These are phyloP conservation scores for Botryotinia convoluta DNA, from an alignment of 2,329 filamentous ascomycete species.

Conservation along the genomic window DNA sequence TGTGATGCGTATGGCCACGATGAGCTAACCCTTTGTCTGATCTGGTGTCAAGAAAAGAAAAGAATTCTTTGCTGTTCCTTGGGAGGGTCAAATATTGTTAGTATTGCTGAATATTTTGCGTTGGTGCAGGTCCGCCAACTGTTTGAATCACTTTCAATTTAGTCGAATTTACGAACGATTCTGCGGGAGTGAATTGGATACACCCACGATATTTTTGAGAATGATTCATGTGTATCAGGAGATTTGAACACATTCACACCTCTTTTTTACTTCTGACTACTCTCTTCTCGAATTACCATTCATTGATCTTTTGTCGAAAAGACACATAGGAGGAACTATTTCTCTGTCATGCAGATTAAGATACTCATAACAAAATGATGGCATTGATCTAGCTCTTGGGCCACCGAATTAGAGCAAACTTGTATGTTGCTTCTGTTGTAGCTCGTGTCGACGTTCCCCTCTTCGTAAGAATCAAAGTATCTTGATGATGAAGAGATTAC, in stretches of 20 bases:
- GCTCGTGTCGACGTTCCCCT: rapidly evolving
- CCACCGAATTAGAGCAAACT: background rate
- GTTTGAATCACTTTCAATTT: background rate
- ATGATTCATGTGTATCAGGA: background rate
- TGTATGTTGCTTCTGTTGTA: background rate
- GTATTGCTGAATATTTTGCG: background rate
- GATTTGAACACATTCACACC: too few species aligned
- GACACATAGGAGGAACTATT: too few species aligned
- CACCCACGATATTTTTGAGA: background rate
- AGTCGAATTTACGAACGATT: background rate
- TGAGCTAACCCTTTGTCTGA: background rate
- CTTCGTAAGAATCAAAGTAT: background rate
- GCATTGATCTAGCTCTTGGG: too few species aligned
- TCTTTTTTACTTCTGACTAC: background rate
- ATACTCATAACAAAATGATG: background rate
- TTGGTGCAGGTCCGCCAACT: background rate
- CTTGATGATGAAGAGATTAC: background rate
- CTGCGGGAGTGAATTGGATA: background rate
- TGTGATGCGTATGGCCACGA: background rate
- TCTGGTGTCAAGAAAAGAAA: too few species aligned
- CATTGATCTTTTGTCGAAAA: background rate
- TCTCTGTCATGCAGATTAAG: background rate
- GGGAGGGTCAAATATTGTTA: background rate
- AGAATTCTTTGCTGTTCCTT: background rate
- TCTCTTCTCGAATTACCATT: background rate